These are phyloP conservation scores for Aechmea fasciata DNA, from an alignment of 176 grass and related monocot species.

Conservation along the genomic window DNA sequence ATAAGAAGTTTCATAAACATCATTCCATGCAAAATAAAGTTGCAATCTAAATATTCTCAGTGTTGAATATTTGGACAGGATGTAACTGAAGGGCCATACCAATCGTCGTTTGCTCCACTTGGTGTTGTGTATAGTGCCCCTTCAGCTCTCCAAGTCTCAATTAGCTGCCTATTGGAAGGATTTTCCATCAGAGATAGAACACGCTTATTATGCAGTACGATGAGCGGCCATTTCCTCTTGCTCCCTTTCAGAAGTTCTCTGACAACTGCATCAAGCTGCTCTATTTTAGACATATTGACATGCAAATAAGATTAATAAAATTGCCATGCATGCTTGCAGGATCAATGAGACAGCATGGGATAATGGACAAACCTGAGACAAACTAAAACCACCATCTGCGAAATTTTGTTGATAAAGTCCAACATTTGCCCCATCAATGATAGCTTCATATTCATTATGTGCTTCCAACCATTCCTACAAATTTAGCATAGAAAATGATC, in stretches of 20 bases:
- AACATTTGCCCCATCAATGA: slow-evolving; percentile 86
- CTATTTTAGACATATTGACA: slow-evolving; percentile 44
- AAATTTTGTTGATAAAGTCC: slow-evolving; percentile 97
- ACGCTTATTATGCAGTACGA: slow-evolving; percentile 69
- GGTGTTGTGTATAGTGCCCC: slow-evolving; percentile 69
- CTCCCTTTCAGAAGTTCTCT: slow-evolving; percentile 42
- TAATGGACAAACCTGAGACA: slow-evolving; percentile 62
- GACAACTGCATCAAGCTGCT: slow-evolving; percentile 78
- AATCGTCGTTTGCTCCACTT: slow-evolving; percentile 90
- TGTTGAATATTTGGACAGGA: not conserved
- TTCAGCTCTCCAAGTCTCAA: slow-evolving; percentile 68
- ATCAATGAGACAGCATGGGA: slow-evolving; percentile 17
- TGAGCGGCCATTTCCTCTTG: slow-evolving; percentile 68
- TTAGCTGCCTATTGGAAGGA: slow-evolving; percentile 53
- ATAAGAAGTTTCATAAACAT: not conserved
- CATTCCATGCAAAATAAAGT: not conserved
- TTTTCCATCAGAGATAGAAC: slow-evolving; percentile 54
- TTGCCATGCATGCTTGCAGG: not conserved
- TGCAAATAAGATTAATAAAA: slow-evolving; percentile 18
- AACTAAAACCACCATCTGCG: slow-evolving; percentile 64
- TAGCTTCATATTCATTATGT: slow-evolving; percentile 39
- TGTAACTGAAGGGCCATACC: slow-evolving; percentile 34
- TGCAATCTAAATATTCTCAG: not conserved
- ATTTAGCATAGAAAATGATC: slow-evolving; percentile 10
- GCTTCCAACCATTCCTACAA: slow-evolving; percentile 69